Evolutionary conservation across 805 yeast genomes (phyloP).

Genomic region (Lipomyces orientalis): DNA sequence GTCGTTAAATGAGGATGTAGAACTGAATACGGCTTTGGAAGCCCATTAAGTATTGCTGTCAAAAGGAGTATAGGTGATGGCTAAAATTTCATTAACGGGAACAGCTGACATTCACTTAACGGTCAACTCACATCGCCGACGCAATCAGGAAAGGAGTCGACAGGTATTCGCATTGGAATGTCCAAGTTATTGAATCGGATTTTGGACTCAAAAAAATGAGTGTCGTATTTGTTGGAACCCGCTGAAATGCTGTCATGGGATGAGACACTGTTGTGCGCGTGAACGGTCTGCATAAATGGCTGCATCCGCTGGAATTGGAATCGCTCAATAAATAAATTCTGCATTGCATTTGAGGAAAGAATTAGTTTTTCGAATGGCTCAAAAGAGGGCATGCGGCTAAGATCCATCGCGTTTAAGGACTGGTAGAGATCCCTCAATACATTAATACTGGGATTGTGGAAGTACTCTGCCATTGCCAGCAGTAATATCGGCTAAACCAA

Average conservation of each 20-base stretch:
- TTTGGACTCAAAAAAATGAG: constrained; percentile 44
- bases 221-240: constrained; percentile 33
- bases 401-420: constrained; percentile 42
- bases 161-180: constrained; percentile 45
- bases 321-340: constrained; percentile 40
- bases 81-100: not conserved
- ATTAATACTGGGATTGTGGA: constrained; percentile 41
- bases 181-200: constrained; percentile 41
- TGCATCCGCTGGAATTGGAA: constrained; percentile 26
- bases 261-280: not conserved
- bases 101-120: constrained; percentile 37
- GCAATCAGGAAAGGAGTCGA: constrained; percentile 42
- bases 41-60: constrained; percentile 1
- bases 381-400: constrained; percentile 42
- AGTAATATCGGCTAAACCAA: constrained; percentile 55
- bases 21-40: constrained; percentile 27
- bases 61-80: not conserved
- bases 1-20: constrained; percentile 55
- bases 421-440: constrained; percentile 43
- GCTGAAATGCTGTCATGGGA: not conserved
- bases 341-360: constrained; percentile 39
- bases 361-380: constrained; percentile 41
- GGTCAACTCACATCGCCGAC: constrained; percentile 43
- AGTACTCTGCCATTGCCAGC: constrained; percentile 58
- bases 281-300: not conserved